Percentiles rank a stretch among this genome's conserved stretches.
Evolutionary conservation across 192 early-diverging fungal species (phyloP).

Genomic region (Gamsiella multidivaricata): DNA sequence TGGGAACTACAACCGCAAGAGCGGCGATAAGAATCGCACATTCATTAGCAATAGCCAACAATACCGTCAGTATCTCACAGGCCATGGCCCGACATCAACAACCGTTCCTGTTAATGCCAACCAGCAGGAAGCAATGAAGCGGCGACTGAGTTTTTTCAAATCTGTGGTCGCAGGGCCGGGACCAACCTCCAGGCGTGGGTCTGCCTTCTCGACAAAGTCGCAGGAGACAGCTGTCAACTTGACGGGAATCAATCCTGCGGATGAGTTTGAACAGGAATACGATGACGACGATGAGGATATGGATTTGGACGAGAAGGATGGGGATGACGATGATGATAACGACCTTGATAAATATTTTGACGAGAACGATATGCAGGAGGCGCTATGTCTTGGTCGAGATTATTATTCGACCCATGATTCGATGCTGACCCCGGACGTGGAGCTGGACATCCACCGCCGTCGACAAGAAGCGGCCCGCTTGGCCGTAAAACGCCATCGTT

Average conservation of each 20-base stretch:
- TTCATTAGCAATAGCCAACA: constrained; percentile 5
- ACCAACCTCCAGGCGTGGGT: constrained; percentile 25
- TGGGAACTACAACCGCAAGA: constrained; percentile 9
- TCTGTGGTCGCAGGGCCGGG: constrained; percentile 11
- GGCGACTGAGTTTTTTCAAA: constrained; percentile 49
- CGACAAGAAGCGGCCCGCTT: constrained; percentile 9
- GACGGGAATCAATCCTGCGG: constrained; percentile 34
- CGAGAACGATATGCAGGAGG: constrained; percentile 14
- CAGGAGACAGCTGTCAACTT: constrained; percentile 45
- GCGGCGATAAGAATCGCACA: constrained; percentile 8
- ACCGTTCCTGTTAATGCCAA: background rate
- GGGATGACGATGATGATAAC: constrained; percentile 8
- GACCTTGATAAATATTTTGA: constrained; percentile 17
- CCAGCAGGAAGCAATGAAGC: constrained; percentile 35
- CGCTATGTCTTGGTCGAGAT: background rate
- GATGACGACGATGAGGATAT: constrained; percentile 12
- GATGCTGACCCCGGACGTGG: constrained; percentile 24
- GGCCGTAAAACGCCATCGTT: background rate
- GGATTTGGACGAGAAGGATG: constrained; percentile 20
- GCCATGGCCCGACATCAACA: constrained; percentile 6
- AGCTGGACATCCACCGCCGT: constrained; percentile 14
- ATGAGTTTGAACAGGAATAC: constrained; percentile 7
- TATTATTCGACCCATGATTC: constrained; percentile 11
- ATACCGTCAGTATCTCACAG: constrained; percentile 52
- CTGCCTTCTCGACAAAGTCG: constrained; percentile 46